A percentile compares a stretch with the other conserved stretches of the same genome.
Evolutionary conservation across 164 flowering plant genomes (phyloP).

Genomic region (Macadamia integrifolia): DNA sequence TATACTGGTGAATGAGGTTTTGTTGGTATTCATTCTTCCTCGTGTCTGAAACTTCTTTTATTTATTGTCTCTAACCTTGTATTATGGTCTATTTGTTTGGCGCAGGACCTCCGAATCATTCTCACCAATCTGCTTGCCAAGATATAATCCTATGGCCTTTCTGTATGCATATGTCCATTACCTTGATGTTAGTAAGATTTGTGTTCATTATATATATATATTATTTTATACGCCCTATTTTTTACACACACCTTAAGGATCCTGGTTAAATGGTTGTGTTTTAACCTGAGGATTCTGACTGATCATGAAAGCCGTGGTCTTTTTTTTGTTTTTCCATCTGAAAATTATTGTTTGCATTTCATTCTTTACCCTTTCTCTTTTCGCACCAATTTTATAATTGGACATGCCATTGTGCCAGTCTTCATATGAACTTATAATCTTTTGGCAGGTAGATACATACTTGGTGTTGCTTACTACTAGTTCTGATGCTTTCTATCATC

Average conservation of each 20-base stretch:
- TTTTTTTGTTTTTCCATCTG: too few relatives aligned
- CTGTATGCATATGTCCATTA: conserved; percentile 88
- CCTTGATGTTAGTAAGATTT: conserved; percentile 72
- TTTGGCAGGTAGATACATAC: conserved; percentile 77
- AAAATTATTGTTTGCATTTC: too few relatives aligned
- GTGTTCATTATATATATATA: neutral
- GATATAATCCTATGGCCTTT: conserved; percentile 97
- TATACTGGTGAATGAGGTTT: too few relatives aligned
- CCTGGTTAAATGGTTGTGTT: too few relatives aligned
- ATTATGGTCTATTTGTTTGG: conserved; percentile 9
- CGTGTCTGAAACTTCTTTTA: too few relatives aligned
- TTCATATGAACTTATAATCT: conserved; percentile 6
- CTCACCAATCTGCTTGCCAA: conserved; percentile 96
- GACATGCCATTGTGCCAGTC: neutral
- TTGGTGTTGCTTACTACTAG: conserved; percentile 90
- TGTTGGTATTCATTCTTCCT: too few relatives aligned
- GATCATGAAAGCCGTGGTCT: too few relatives aligned
- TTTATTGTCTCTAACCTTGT: conserved; percentile 1
- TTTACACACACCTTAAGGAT: neutral
- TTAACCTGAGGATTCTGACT: too few relatives aligned
- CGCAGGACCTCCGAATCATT: conserved; percentile 99
- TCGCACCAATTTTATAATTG: neutral
- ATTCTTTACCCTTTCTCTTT: too few relatives aligned
- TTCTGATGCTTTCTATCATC: conserved; percentile 94
- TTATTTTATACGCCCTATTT: neutral